phyloP scores from a whole-genome alignment of 1,284 basidiomycete species.

The Coniferiporia sulphurascens region DNA sequence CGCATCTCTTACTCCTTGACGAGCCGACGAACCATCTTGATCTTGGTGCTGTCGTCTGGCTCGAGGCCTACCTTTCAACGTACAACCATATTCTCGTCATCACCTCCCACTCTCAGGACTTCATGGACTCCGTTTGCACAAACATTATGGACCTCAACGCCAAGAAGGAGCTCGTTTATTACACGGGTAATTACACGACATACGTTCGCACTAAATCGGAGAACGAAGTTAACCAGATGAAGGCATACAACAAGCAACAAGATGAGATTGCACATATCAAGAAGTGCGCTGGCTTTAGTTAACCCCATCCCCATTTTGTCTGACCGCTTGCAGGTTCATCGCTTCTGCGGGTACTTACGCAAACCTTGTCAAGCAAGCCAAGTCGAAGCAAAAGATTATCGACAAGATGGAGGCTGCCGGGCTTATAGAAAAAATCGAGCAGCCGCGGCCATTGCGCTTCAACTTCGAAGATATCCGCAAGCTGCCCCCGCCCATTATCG shows the following conservation, averaged over 20 bases:
- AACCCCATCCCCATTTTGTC: neutral
- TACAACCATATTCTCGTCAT: slow-evolving; percentile 65
- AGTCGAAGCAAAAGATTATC: slow-evolving; percentile 70
- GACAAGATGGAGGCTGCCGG: slow-evolving; percentile 74
- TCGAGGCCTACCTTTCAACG: slow-evolving; percentile 62
- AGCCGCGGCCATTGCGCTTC: slow-evolving; percentile 47
- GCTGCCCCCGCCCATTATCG: slow-evolving; percentile 63
- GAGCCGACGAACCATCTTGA: slow-evolving; percentile 47
- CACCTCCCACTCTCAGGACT: slow-evolving; percentile 61
- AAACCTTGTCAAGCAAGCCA: slow-evolving; percentile 68
- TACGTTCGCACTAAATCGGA: slow-evolving; percentile 63
- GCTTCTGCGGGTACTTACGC: slow-evolving; percentile 66
- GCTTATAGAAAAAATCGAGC: slow-evolving; percentile 51
- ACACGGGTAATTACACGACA: slow-evolving; percentile 64
- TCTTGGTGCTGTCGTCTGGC: slow-evolving; percentile 65
- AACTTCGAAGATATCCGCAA: slow-evolving; percentile 63
- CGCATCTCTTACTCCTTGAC: slow-evolving; percentile 75
- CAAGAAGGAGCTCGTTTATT: slow-evolving; percentile 47
- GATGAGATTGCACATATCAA: slow-evolving; percentile 67
- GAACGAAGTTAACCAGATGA: slow-evolving; percentile 70
- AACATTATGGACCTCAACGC: slow-evolving; percentile 63
- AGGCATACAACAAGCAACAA: slow-evolving; percentile 67
- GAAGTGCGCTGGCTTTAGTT: slow-evolving; percentile 32
- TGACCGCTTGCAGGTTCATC: slow-evolving; percentile 39
- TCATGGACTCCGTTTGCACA: slow-evolving; percentile 63